Evolutionary conservation across 495 filamentous ascomycete genomes (phyloP), one percentile per base, ranked within the genome.

Genomic region (Aspergillus leporis): DNA sequence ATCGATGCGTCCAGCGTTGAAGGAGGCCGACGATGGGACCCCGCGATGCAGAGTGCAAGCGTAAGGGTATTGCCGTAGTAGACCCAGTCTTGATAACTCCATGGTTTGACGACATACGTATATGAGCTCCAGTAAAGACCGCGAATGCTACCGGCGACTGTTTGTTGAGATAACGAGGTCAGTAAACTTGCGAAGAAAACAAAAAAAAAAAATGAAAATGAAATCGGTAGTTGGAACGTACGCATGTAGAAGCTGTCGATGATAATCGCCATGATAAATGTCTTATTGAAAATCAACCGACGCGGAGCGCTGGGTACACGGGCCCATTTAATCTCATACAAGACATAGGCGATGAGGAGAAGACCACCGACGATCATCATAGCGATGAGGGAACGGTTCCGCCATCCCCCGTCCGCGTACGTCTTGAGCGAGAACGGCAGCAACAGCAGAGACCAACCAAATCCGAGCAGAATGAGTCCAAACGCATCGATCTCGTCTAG

Each of bases 361-460:
- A 64, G 4, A 18, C 25, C 40, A 0, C 57, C 61, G 1, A 57
- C 53, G 48, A 50, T 36, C 32, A 56, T 53, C 61, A 63, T 63
- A 14, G 61, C 61, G 40, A 63, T 60, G 31, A 63, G 28, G 16
- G 51, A 56, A 3, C 16, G 56, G 30, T 63, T 63, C 12, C 19
- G 25, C 61, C 61, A 60, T 6, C 56, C 61, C 0, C 40, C 66
- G 0, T 66, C 51, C 31, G 76, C 73, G 45, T 72, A 74, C 14
- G 66, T 63, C 49, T 71, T 73, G 16, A 87, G 67, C 53, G 56
- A 75, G 67, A 88, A 80, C 5, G 85, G 83, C 1, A 87, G 73
- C 3, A 87, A 73, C 55, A 88, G 78, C 22, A 86, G 71, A 1
- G 76, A 74, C 52, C 85, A 66, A n/a, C 80, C 82, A n/a, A 67